Percentiles rank a stretch among this genome's conserved stretches.
Conservation (phyloP, 805 yeast species). For the Candida germanica region DNA sequence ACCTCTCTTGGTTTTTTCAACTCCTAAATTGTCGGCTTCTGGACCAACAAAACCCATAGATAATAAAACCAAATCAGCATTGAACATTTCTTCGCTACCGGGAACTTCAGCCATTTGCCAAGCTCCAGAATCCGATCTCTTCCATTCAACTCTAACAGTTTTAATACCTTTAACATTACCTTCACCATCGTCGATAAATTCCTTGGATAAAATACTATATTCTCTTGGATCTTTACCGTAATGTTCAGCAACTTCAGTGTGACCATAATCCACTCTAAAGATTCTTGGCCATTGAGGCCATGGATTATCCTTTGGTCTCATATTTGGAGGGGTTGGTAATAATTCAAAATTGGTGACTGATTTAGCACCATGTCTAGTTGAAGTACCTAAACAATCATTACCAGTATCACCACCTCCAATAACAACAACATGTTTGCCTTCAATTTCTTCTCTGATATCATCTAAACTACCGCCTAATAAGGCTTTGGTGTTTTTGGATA, state of each 20-base stretch:
- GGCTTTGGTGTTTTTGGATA: conserved; percentile 83
- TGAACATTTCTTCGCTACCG: conserved; percentile 88
- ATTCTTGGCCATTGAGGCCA: conserved; percentile 99
- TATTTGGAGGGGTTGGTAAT: conserved; percentile 85
- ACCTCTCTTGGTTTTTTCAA: conserved; percentile 76
- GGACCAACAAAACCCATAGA: conserved; percentile 99
- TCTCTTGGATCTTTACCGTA: conserved; percentile 98
- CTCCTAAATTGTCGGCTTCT: conserved; percentile 71
- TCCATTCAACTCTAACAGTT: conserved; percentile 98
- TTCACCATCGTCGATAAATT: conserved; percentile 90
- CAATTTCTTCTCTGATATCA: conserved; percentile 64
- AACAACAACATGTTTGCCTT: conserved; percentile 89
- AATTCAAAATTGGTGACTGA: conserved; percentile 92
- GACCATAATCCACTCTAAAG: conserved; percentile 97
- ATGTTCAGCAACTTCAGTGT: conserved; percentile 89
- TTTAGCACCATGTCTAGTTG: conserved; percentile 95
- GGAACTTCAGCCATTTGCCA: conserved; percentile 99
- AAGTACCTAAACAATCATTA: conserved; percentile 97
- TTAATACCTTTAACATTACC: conserved; percentile 95
- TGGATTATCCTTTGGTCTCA: conserved; percentile 91
- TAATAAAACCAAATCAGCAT: conserved; percentile 88
- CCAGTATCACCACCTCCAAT: conserved; percentile 99
- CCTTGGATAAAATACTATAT: conserved; percentile 91
- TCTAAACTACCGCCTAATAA: conserved; percentile 78
- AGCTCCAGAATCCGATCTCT: conserved; percentile 89